Base-by-base conservation (phyloP, 495 filamentous ascomycete genomes). In the Penicillium pulvis region DNA sequence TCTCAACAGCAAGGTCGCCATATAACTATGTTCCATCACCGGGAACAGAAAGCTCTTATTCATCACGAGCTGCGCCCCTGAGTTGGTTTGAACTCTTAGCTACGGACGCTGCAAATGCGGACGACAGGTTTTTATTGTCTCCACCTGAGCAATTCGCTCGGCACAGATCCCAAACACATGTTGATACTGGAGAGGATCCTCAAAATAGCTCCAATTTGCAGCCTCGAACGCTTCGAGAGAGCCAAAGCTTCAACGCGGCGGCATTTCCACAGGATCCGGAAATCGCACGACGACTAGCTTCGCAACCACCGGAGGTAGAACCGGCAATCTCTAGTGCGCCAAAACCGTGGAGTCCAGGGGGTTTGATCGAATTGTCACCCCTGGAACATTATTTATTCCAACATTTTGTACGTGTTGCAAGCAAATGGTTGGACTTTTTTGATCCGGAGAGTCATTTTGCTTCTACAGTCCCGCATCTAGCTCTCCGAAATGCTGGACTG, bases 1-100 rank as follows among this genome's bases (percentile, higher is more conserved):
- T 35, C 20, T 31, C 53, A 24, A 45, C 46, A 6, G 46, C 49
- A 12, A 35, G 35, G 19, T 50, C 56, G 2, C 53, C 53, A 3
- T 55, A 63, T 39, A 58, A 53, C 11, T 62, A 58, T 35, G 56
- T 56, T 4, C 61, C 59, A 3, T 70, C 70, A 8, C 67, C 67
- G 16, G 67, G 55, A 17, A 70, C 67, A 4, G 70, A 72, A 19
- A 66, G 57, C 10, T 63, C 67, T 4, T 58, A 42, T 2, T 55
- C 60, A 4, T 61, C 63, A 0, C 54, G 64, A 55, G 51, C 51
- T 6, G 70, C 67, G 11, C 67, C 70, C 4, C 47, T 70, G 10
- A 70, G 70, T 45, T 72, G 67, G 70, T 72, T 72, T 33, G 70
- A 72, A 52, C 50, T 72, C 0, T 35, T 72, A 12, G 70, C 70